Conservation (phyloP, 2,329 filamentous ascomycete species). For the Penicillium sp. region DNA sequence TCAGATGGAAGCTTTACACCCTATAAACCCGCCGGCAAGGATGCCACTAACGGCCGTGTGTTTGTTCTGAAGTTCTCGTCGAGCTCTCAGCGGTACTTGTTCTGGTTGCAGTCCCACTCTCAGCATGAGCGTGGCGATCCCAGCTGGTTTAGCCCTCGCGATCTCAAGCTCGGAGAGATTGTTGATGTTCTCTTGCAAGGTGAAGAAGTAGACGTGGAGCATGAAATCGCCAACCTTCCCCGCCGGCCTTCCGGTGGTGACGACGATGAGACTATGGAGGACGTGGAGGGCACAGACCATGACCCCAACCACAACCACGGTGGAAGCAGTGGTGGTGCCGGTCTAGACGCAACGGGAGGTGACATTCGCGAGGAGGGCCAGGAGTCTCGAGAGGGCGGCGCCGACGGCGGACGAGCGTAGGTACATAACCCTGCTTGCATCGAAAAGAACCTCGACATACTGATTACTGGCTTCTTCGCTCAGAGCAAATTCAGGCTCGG, state of each 20-base stretch:
- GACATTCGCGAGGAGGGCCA: slow-evolving; percentile 88
- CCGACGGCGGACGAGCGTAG: slow-evolving; percentile 99
- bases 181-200: slow-evolving; percentile 80
- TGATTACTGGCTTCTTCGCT: slow-evolving; percentile 20
- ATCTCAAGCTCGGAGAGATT: slow-evolving; percentile 80
- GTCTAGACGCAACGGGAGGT: slow-evolving; percentile 78
- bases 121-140: slow-evolving; percentile 66
- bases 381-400: slow-evolving; percentile 81
- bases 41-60: slow-evolving; percentile 74
- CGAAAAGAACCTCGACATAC: slow-evolving; percentile 11
- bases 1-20: slow-evolving; percentile 80
- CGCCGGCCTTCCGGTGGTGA: slow-evolving; percentile 50
- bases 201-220: slow-evolving; percentile 73
- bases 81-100: slow-evolving; percentile 83
- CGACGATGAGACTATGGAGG: slow-evolving; percentile 72
- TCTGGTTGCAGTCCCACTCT: slow-evolving; percentile 91
- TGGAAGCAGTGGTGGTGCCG: slow-evolving; percentile 70
- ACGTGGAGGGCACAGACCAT: slow-evolving; percentile 59
- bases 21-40: slow-evolving; percentile 63
- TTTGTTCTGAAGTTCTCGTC: slow-evolving; percentile 91
- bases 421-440: slow-evolving; percentile 51
- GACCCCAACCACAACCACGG: slow-evolving; percentile 53
- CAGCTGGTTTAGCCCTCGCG: slow-evolving; percentile 75
- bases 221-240: slow-evolving; percentile 62
- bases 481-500: slow-evolving; percentile 58